A percentile compares a stretch with the other conserved stretches of the same genome.
phyloP scores from a whole-genome alignment of 768 basidiomycete species.

The Pisolithus tinctorius region DNA sequence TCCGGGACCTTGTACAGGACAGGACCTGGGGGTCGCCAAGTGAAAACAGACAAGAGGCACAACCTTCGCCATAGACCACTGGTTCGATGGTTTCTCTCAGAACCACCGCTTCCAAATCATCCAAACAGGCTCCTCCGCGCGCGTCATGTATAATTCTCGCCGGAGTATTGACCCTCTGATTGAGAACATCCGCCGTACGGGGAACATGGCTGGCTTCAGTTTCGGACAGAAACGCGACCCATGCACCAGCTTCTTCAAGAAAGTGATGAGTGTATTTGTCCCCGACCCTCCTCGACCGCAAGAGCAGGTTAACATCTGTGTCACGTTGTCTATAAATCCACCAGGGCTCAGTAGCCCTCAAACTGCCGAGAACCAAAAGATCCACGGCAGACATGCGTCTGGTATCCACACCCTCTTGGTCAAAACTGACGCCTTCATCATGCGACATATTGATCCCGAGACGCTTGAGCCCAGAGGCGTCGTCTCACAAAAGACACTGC shows the following conservation, averaged over 20 bases:
- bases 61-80: constrained; percentile 26
- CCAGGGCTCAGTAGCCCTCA: constrained; percentile 20
- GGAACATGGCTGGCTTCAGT: constrained; percentile 9
- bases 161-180: constrained; percentile 22
- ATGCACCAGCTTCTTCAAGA: constrained; percentile 23
- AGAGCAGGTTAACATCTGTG: constrained; percentile 17
- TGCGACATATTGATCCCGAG: constrained; percentile 30
- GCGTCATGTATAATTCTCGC: constrained; percentile 30
- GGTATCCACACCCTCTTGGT: constrained; percentile 23
- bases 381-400: constrained; percentile 16
- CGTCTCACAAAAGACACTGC: constrained; percentile 22
- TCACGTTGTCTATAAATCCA: constrained; percentile 26
- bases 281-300: constrained; percentile 6
- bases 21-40: constrained; percentile 30
- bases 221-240: constrained; percentile 29
- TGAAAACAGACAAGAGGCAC: constrained; percentile 13
- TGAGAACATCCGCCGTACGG: constrained; percentile 22
- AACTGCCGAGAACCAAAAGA: constrained; percentile 14
- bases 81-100: constrained; percentile 37
- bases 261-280: constrained; percentile 25
- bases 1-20: constrained; percentile 33
- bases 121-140: constrained; percentile 15
- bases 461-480: constrained; percentile 31
- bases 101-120: constrained; percentile 35
- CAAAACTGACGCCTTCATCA: constrained; percentile 23